Percentiles rank a stretch among this genome's conserved stretches.
Conservation (phyloP, 306 rosid genomes). For the Sesbania bispinosa region DNA sequence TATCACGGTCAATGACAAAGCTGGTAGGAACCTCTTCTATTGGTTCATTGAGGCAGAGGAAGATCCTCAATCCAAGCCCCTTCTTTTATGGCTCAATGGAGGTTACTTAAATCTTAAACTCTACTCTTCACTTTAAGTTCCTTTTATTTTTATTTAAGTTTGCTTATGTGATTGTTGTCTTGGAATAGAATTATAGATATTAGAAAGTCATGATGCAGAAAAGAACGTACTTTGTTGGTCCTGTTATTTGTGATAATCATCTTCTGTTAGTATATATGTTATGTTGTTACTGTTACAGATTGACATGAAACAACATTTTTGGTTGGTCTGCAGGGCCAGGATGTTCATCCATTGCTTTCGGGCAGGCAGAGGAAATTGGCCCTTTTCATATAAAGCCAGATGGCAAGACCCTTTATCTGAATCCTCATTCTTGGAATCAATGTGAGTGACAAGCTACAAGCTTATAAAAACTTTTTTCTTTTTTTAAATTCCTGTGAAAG, state of each 20-base stretch:
- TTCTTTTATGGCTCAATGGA: slow-evolving; percentile 27
- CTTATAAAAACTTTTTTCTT: not conserved
- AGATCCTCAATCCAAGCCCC: slow-evolving; percentile 18
- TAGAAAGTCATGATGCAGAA: too few relatives aligned
- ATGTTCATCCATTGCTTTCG: slow-evolving; percentile 86
- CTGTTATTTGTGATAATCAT: not conserved
- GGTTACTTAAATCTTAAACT: not conserved
- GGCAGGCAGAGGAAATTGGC: slow-evolving; percentile 88
- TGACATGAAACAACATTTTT: not conserved
- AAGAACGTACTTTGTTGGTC: too few relatives aligned
- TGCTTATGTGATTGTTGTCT: not conserved
- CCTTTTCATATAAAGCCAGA: slow-evolving; percentile 75
- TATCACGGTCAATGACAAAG: not conserved
- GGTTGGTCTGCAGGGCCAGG: slow-evolving; percentile 64
- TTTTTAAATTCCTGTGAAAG: not conserved
- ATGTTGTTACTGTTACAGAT: not conserved
- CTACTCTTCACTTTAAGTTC: not conserved
- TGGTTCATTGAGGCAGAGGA: slow-evolving; percentile 23
- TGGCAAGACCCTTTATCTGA: slow-evolving; percentile 59
- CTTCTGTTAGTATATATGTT: not conserved
- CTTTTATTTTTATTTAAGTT: not conserved
- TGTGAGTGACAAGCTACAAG: slow-evolving; percentile 34
- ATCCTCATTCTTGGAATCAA: slow-evolving; percentile 89
- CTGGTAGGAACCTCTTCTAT: slow-evolving; percentile 9
- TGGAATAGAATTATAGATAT: not conserved